These are phyloP conservation scores for Alternaria sp. DNA, from an alignment of 2,329 filamentous ascomycete species.

Conservation along the genomic window DNA sequence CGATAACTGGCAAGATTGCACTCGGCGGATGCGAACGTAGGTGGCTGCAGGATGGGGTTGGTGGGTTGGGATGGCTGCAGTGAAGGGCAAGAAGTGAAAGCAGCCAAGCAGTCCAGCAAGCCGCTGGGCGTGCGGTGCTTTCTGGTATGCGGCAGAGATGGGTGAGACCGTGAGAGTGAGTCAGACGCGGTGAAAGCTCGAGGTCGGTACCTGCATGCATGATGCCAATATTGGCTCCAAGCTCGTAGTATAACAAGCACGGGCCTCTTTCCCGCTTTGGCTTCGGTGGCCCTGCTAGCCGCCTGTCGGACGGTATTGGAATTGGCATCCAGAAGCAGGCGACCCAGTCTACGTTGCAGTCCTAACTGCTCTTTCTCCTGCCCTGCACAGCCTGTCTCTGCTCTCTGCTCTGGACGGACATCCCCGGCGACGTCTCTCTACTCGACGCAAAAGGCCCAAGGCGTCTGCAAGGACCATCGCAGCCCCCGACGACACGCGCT, in stretches of 20 bases:
- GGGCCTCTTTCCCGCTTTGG: constrained; percentile 21
- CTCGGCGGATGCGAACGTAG: constrained; percentile 14
- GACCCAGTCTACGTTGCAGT: constrained; percentile 7
- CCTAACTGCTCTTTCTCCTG: not conserved
- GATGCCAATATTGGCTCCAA: constrained; percentile 24
- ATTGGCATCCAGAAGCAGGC: constrained; percentile 14
- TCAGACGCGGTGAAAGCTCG: not conserved
- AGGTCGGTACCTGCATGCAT: constrained; percentile 24
- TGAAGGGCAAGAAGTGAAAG: not conserved
- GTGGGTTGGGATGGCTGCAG: not conserved
- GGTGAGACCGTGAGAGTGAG: not conserved
- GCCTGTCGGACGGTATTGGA: constrained; percentile 21
- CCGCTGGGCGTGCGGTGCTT: not conserved
- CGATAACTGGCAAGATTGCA: constrained; percentile 30
- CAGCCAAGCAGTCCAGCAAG: not conserved
- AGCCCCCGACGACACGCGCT: constrained; percentile 17
- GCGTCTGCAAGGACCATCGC: constrained; percentile 12
- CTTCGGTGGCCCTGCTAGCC: constrained; percentile 25
- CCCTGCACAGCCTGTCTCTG: not conserved
- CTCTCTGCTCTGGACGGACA: not conserved
- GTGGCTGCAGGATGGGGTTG: not conserved
- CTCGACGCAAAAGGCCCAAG: not conserved
- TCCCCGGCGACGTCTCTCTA: not conserved
- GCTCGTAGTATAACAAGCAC: constrained; percentile 13
- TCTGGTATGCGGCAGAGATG: no score